Percentiles rank a stretch among this genome's conserved stretches.
Conservation (phyloP, 2,329 filamentous ascomycete genomes). For the Aspergillus viridinutans region DNA sequence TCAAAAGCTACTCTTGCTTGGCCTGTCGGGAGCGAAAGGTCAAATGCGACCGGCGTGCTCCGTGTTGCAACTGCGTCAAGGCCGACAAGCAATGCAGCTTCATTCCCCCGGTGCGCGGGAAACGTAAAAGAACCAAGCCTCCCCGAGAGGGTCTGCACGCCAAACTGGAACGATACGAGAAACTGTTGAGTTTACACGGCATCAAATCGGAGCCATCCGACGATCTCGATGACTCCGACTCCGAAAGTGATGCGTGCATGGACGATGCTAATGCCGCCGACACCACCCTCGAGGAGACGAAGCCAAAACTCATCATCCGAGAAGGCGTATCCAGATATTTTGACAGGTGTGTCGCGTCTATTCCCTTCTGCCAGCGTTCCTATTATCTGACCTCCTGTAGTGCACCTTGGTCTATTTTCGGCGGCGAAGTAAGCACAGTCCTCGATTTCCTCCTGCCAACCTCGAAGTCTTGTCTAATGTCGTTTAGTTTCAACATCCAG, state of each 20-base stretch:
- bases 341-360: not conserved
- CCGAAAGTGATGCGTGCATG: not conserved
- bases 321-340: not conserved
- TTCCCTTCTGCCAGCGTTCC: not conserved
- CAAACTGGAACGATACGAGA: conserved; percentile 64
- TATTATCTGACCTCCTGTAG: not conserved
- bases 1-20: not conserved
- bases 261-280: not conserved
- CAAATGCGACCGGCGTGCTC: conserved; percentile 22
- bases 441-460: not conserved
- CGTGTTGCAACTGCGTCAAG: conserved; percentile 65
- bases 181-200: conserved; percentile 33
- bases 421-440: not conserved
- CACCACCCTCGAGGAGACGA: not conserved
- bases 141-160: conserved; percentile 66
- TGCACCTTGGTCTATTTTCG: not conserved
- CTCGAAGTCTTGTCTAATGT: not conserved
- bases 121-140: conserved; percentile 55
- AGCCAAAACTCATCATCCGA: not conserved
- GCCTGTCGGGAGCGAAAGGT: not conserved
- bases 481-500: not conserved
- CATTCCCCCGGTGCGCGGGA: conserved; percentile 42
- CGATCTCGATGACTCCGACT: not conserved
- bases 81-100: conserved; percentile 53
- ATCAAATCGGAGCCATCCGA: not conserved